phyloP scores from a whole-genome alignment of 129 eudicot genomes.

The Calendula officinalis region DNA sequence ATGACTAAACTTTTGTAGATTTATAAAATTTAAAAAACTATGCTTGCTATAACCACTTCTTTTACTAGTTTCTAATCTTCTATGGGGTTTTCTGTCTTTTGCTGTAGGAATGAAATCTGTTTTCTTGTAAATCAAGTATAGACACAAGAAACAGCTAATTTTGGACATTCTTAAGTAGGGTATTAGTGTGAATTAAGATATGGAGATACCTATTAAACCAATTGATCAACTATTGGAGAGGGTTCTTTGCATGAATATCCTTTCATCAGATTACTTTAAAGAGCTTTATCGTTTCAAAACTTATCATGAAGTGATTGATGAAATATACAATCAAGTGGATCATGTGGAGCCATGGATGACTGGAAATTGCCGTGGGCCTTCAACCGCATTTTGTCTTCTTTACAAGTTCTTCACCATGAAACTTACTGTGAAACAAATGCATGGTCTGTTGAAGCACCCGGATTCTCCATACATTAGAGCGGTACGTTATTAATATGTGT shows the following conservation, averaged over 20 bases:
- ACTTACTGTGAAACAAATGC: slow-evolving; percentile 88
- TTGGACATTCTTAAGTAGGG: not conserved
- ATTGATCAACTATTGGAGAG: slow-evolving; percentile 83
- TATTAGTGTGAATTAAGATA: slow-evolving; percentile 18
- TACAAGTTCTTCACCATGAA: slow-evolving; percentile 92
- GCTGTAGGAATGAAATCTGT: slow-evolving; percentile 17
- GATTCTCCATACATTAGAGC: slow-evolving; percentile 96
- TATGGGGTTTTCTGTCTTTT: not conserved
- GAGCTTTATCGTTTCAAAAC: slow-evolving; percentile 90
- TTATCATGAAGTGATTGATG: slow-evolving; percentile 90
- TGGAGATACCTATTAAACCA: slow-evolving; percentile 89
- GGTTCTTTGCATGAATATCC: slow-evolving; percentile 93
- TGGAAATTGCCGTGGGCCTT: slow-evolving; percentile 98
- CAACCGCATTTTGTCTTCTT: slow-evolving; percentile 85
- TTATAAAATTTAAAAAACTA: not conserved
- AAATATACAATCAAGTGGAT: slow-evolving; percentile 90
- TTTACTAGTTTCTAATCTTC: not conserved
- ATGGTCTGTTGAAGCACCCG: slow-evolving; percentile 72
- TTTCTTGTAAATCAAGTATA: slow-evolving; percentile 11
- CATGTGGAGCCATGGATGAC: slow-evolving; percentile 99
- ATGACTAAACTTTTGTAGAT: not conserved
- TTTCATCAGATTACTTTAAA: slow-evolving; percentile 91
- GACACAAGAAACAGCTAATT: not conserved
- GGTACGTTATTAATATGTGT: slow-evolving; percentile 35
- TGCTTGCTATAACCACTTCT: not conserved